Conservation (phyloP, 1,284 basidiomycete species). For the Ustilago trichophora region DNA sequence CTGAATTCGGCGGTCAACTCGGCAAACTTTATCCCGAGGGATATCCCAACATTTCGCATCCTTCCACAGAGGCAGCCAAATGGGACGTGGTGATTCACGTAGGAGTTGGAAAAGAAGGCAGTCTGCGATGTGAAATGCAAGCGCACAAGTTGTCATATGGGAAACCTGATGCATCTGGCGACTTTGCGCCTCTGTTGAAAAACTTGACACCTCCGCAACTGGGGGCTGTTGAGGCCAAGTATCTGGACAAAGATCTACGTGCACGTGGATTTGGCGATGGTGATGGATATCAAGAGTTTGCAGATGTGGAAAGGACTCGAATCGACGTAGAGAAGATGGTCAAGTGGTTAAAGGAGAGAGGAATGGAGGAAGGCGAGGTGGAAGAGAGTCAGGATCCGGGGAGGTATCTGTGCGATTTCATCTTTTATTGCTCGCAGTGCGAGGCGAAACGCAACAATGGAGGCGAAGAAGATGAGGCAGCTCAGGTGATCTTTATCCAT, state of each 20-base stretch:
- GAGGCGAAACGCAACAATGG: slow-evolving; percentile 22
- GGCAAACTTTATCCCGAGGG: slow-evolving; percentile 15
- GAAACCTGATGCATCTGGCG: slow-evolving; percentile 17
- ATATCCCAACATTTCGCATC: slow-evolving; percentile 25
- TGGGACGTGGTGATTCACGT: slow-evolving; percentile 48
- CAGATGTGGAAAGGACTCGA: slow-evolving; percentile 2
- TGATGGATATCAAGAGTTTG: slow-evolving; percentile 23
- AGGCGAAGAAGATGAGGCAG: not conserved
- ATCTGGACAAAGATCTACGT: slow-evolving; percentile 8
- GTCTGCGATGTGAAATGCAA: slow-evolving; percentile 34
- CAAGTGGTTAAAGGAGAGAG: slow-evolving; percentile 8
- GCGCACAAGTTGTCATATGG: slow-evolving; percentile 41
- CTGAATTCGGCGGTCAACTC: slow-evolving; percentile 1
- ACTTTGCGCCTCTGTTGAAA: slow-evolving; percentile 9
- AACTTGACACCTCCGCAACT: not conserved
- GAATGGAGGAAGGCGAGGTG: slow-evolving; percentile 7
- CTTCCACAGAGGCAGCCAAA: not conserved
- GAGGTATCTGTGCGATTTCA: slow-evolving; percentile 48
- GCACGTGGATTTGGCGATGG: slow-evolving; percentile 24
- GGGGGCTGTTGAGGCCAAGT: not conserved
- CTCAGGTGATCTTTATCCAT: slow-evolving; percentile 39
- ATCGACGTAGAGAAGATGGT: slow-evolving; percentile 23
- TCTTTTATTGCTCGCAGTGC: slow-evolving; percentile 36
- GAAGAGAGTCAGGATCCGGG: slow-evolving; percentile 33
- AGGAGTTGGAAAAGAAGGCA: slow-evolving; percentile 30